phyloP scores from a whole-genome alignment of 768 basidiomycete species.

The Cubamyces sp. region DNA sequence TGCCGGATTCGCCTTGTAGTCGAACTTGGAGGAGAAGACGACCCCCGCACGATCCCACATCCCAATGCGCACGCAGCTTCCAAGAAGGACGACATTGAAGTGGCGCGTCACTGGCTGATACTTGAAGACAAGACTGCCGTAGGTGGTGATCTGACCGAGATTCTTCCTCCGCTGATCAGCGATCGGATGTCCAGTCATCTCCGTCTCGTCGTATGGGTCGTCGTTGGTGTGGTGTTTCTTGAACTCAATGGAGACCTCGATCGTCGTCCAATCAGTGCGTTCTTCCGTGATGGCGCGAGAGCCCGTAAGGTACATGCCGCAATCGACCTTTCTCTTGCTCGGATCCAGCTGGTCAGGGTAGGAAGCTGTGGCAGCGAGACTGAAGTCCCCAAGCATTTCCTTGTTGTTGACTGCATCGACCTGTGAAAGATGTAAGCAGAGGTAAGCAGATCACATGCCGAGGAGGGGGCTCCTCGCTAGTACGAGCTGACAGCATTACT shows the following conservation, averaged over 20 bases:
- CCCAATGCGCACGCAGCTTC: background rate
- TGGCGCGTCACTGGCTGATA: conserved; percentile 6
- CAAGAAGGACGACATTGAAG: conserved; percentile 11
- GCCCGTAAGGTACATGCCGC: background rate
- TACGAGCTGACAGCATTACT: too few species aligned
- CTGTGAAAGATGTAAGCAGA: background rate
- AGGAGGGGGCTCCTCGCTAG: too few species aligned
- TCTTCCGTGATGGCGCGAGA: background rate
- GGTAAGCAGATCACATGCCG: too few species aligned
- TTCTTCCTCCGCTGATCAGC: background rate
- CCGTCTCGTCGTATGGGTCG: conserved; percentile 12
- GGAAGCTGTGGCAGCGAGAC: background rate
- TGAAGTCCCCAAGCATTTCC: background rate
- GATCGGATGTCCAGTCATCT: background rate
- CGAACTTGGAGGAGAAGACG: conserved; percentile 9
- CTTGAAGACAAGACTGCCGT: background rate
- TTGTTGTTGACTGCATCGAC: too few species aligned
- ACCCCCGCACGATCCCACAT: conserved; percentile 5
- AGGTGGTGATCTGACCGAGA: conserved; percentile 8
- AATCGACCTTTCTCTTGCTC: background rate
- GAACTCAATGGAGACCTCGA: conserved; percentile 17
- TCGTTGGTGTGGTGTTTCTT: background rate
- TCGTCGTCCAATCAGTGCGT: background rate
- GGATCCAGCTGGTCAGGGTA: background rate
- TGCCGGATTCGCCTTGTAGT: conserved; percentile 1